Percentiles rank a stretch among this genome's conserved stretches.
These are phyloP conservation scores for Monosporozyma aerobia DNA, from an alignment of 805 yeast genomes.

Conservation along the genomic window DNA sequence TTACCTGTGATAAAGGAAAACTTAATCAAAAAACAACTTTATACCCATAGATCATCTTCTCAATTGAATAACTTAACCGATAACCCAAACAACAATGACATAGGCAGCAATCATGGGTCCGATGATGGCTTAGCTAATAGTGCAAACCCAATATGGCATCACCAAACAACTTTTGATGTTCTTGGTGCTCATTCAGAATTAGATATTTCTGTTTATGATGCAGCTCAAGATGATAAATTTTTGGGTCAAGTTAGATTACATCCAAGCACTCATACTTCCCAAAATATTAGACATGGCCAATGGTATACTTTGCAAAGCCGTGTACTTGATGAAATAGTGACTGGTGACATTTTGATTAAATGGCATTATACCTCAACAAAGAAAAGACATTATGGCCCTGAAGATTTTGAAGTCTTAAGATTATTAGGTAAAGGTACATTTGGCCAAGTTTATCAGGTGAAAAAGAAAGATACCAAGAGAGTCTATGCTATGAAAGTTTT, in stretches of 20 bases:
- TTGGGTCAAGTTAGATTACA: constrained; percentile 73
- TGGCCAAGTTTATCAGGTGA: constrained; percentile 95
- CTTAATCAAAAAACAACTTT: constrained; percentile 32
- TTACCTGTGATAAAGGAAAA: constrained; percentile 21
- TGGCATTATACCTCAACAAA: constrained; percentile 63
- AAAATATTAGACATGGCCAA: constrained; percentile 39
- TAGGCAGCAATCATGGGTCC: neutral
- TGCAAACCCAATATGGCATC: constrained; percentile 69
- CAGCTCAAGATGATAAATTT: constrained; percentile 69
- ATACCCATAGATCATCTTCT: constrained; percentile 38
- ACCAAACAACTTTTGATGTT: constrained; percentile 87
- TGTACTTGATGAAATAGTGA: constrained; percentile 61
- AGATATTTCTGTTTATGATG: constrained; percentile 87
- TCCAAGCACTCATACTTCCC: constrained; percentile 40
- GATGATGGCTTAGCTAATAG: constrained; percentile 1
- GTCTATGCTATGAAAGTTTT: constrained; percentile 97
- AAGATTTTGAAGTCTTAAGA: constrained; percentile 86
- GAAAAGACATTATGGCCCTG: constrained; percentile 81
- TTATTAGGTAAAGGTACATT: constrained; percentile 93
- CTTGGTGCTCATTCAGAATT: constrained; percentile 75
- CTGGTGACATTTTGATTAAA: constrained; percentile 69
- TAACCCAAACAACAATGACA: constrained; percentile 1
- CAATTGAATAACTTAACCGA: constrained; percentile 29
- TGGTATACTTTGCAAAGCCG: constrained; percentile 76
- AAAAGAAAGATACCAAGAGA: constrained; percentile 79